phyloP scores from a whole-genome alignment of 2,329 filamentous ascomycete genomes.

The Fusarium keratoplasticum region DNA sequence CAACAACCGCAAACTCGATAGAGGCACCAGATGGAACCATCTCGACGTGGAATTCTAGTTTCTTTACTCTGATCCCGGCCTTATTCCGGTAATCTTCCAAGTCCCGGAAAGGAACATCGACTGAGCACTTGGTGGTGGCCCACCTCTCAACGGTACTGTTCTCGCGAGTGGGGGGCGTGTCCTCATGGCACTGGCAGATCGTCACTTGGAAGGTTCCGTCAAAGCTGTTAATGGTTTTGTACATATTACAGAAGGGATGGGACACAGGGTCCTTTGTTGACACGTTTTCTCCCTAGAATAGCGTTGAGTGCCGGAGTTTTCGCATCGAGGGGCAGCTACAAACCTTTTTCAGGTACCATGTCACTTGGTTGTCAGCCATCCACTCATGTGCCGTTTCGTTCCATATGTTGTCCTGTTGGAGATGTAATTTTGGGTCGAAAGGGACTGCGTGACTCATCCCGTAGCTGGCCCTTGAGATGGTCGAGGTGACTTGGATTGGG shows the following conservation, averaged over 20 bases:
- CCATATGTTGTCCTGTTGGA: not conserved
- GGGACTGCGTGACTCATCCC: rapidly evolving
- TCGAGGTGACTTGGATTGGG: not conserved
- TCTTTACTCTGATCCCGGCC: not conserved
- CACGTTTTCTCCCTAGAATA: not conserved
- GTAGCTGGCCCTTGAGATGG: not conserved
- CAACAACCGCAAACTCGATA: not conserved
- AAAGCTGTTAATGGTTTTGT: too few species aligned
- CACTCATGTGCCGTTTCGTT: not conserved
- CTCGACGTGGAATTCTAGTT: not conserved
- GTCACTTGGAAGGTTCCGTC: not conserved
- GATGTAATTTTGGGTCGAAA: not conserved
- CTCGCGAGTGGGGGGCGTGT: not conserved
- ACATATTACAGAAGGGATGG: too few species aligned
- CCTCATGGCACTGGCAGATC: not conserved
- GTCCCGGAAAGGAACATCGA: not conserved
- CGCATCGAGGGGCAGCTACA: not conserved
- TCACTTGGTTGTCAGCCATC: not conserved
- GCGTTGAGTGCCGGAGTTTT: not conserved
- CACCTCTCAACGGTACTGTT: not conserved
- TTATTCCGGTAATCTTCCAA: not conserved
- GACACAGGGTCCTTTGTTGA: not conserved
- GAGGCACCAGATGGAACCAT: not conserved
- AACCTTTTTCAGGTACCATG: not conserved
- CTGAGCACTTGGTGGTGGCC: not conserved